Evolutionary conservation across 2,329 filamentous ascomycete genomes (phyloP).

Genomic region (Venturia aucupariae): DNA sequence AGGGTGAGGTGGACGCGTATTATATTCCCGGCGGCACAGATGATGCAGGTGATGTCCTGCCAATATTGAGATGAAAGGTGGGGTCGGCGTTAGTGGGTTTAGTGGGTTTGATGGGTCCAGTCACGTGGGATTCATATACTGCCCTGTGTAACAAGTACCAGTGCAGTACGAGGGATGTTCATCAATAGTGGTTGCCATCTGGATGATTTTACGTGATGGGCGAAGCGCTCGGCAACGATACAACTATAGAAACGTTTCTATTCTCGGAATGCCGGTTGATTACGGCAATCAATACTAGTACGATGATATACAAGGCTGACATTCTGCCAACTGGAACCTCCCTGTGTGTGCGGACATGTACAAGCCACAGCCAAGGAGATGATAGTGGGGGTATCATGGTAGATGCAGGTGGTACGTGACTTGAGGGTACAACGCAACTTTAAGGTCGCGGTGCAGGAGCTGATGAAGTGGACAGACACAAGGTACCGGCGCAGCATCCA

Average conservation of each 20-base stretch:
- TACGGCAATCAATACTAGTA: neutral
- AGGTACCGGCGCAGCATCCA: neutral
- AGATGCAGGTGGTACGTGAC: neutral
- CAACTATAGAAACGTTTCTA: neutral
- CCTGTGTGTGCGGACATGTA: neutral
- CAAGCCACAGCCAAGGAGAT: constrained; percentile 2
- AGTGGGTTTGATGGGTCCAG: neutral
- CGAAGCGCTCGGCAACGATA: neutral
- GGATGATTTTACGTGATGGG: too few species aligned
- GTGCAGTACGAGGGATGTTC: too few species aligned
- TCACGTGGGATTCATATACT: too few species aligned
- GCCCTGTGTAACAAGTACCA: too few species aligned
- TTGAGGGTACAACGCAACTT: too few species aligned
- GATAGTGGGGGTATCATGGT: neutral
- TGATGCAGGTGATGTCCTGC: neutral
- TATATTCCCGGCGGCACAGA: neutral
- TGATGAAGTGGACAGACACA: neutral
- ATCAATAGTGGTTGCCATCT: too few species aligned
- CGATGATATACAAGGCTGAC: neutral
- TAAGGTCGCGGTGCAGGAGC: too few species aligned
- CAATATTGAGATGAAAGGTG: neutral
- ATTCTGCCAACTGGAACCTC: neutral
- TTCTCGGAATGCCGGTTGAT: neutral
- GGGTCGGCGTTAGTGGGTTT: neutral
- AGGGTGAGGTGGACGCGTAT: neutral